Percentiles rank a stretch among this genome's conserved stretches.
Evolutionary conservation across 2,329 filamentous ascomycete species (phyloP).

Genomic region (Zymoseptoria tritici): DNA sequence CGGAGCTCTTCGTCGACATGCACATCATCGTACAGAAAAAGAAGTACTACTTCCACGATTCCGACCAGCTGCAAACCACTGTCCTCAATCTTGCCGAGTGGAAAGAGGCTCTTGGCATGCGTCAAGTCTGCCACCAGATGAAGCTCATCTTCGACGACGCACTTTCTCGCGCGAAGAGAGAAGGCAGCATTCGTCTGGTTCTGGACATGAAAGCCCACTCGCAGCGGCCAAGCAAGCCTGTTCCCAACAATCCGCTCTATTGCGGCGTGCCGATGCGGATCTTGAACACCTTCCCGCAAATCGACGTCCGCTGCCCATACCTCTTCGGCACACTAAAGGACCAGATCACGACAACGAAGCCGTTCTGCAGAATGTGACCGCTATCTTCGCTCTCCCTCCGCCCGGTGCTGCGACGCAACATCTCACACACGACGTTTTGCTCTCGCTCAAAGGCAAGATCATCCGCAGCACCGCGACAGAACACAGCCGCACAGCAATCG

Average conservation of each 20-base stretch:
- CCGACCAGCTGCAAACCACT: neutral
- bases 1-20: neutral
- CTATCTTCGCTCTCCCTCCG: neutral
- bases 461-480: neutral
- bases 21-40: neutral
- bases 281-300: neutral
- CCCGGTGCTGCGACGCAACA: neutral
- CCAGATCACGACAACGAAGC: neutral
- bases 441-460: neutral
- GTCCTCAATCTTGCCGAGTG: neutral
- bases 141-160: neutral
- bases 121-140: neutral
- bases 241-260: neutral
- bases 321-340: neutral
- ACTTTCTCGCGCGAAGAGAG: neutral
- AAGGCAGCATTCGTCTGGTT: neutral
- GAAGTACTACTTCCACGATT: neutral
- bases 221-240: neutral
- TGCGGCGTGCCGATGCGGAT: neutral
- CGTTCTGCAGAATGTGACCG: neutral
- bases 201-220: neutral
- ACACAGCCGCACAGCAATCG: neutral
- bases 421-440: neutral
- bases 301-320: neutral
- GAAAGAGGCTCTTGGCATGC: neutral